These are phyloP conservation scores for Boletus fagicola DNA, from an alignment of 768 basidiomycete species.

Conservation along the genomic window DNA sequence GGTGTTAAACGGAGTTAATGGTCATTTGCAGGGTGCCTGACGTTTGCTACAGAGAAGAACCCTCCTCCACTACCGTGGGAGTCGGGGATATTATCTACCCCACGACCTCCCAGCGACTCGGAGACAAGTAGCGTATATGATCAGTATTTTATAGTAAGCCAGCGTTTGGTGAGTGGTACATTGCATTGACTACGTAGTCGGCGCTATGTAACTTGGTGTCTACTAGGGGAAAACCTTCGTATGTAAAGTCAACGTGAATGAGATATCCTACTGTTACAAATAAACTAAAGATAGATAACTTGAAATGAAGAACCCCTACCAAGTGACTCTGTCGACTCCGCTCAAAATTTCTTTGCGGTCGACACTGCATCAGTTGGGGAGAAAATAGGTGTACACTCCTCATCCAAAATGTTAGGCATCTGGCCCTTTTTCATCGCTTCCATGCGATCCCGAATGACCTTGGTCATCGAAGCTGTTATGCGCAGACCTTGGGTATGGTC, in stretches of 20 bases:
- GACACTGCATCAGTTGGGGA: slow-evolving; percentile 1
- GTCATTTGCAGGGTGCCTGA: too few relatives aligned
- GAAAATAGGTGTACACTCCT: neutral
- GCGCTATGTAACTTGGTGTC: neutral
- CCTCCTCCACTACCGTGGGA: too few relatives aligned
- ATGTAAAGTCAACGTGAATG: neutral
- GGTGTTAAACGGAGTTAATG: too few relatives aligned
- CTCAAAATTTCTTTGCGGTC: neutral
- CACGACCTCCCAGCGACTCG: neutral
- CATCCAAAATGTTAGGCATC: slow-evolving; percentile 22
- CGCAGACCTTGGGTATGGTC: slow-evolving; percentile 33
- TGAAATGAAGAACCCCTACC: neutral
- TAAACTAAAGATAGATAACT: neutral
- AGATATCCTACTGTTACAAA: neutral
- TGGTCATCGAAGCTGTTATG: slow-evolving; percentile 26
- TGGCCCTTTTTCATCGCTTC: slow-evolving; percentile 13
- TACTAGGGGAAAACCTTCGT: neutral
- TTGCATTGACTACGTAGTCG: neutral
- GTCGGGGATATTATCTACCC: neutral
- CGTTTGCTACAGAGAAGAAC: too few relatives aligned
- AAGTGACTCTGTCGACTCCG: too few relatives aligned
- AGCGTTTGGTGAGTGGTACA: neutral
- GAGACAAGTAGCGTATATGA: neutral
- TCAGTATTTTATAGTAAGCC: neutral
- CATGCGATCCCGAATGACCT: slow-evolving; percentile 31